phyloP scores from a whole-genome alignment of 257 asterid genomes.

The Solanum dulcamara region DNA sequence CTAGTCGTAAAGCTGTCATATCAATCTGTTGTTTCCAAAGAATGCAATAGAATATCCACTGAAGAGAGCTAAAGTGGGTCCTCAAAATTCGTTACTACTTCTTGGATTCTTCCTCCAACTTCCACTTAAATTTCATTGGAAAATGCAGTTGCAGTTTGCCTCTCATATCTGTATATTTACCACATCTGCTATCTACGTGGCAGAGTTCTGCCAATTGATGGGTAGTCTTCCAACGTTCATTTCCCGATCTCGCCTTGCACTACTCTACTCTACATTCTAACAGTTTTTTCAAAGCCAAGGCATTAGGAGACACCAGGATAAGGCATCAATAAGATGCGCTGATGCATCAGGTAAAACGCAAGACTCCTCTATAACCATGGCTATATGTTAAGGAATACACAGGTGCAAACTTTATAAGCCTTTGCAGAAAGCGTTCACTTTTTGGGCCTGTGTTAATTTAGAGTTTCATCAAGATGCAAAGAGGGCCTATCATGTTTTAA shows the following conservation, averaged over 20 bases:
- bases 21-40: background rate
- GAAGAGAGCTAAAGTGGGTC: background rate
- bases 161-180: background rate
- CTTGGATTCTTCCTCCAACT: background rate
- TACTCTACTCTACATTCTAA: background rate
- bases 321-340: background rate
- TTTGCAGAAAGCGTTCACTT: background rate
- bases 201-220: background rate
- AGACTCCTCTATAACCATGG: background rate
- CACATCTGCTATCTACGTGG: background rate
- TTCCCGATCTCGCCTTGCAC: background rate
- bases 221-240: background rate
- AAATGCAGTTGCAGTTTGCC: background rate
- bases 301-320: background rate
- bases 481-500: background rate
- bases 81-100: background rate
- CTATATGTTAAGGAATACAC: background rate
- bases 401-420: background rate
- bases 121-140: background rate
- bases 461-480: background rate
- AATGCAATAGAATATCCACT: background rate
- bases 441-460: background rate
- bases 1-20: background rate
- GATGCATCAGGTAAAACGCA: background rate
- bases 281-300: background rate